phyloP scores from a whole-genome alignment of 1,139 yeast species.

The Kurtzmaniella quercitrusa region DNA sequence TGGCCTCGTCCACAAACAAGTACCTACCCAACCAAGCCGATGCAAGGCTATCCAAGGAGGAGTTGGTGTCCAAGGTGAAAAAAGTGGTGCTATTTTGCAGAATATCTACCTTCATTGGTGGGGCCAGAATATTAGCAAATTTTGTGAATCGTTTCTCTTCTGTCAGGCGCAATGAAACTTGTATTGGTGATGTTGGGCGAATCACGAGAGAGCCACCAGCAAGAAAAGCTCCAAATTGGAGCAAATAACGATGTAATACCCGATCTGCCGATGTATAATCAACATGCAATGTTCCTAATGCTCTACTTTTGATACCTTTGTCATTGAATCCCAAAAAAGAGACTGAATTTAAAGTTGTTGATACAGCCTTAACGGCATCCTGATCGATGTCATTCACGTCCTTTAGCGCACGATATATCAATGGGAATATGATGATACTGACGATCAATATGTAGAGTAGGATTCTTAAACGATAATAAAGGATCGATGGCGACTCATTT shows the following conservation, averaged over 20 bases:
- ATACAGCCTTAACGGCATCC: constrained; percentile 3
- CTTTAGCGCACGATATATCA: background rate
- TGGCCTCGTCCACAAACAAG: constrained; percentile 3
- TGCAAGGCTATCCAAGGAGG: constrained; percentile 2
- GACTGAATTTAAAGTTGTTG: constrained; percentile 8
- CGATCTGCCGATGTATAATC: constrained; percentile 21
- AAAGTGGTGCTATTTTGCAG: constrained; percentile 18
- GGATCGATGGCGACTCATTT: constrained; percentile 4
- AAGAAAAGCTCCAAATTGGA: constrained; percentile 18
- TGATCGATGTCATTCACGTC: background rate
- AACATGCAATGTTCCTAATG: constrained; percentile 21
- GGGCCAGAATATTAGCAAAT: constrained; percentile 23
- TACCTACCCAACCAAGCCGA: constrained; percentile 3
- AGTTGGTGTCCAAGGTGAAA: constrained; percentile 26
- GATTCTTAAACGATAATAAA: constrained; percentile 6
- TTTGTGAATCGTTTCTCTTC: constrained; percentile 17
- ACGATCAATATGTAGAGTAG: background rate
- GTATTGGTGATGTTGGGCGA: constrained; percentile 19
- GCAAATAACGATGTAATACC: constrained; percentile 8
- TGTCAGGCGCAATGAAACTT: constrained; percentile 19
- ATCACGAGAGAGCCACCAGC: constrained; percentile 22
- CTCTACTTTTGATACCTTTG: constrained; percentile 22
- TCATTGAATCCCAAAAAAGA: constrained; percentile 19
- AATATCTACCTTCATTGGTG: constrained; percentile 21
- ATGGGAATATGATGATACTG: background rate